Evolutionary conservation across 177 flowering plant species (phyloP).

Genomic region (Vitis hybrid): DNA sequence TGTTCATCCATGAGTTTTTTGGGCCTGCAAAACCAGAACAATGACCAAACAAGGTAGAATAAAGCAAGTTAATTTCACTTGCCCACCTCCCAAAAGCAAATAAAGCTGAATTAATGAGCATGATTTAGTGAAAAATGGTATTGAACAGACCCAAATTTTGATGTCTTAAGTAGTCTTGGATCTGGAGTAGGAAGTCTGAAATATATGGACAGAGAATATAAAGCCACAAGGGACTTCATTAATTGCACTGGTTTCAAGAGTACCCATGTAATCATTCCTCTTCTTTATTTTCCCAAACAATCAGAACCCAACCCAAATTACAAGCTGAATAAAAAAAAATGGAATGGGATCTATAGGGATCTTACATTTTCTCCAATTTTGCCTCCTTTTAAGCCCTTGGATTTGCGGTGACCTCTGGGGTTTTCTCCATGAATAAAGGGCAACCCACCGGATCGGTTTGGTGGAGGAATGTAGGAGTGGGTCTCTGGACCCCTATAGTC

Average conservation of each 20-base stretch:
- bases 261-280: too few relatives aligned
- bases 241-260: too few relatives aligned
- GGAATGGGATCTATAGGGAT: too few relatives aligned
- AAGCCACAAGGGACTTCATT: too few relatives aligned
- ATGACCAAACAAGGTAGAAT: not conserved
- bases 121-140: too few relatives aligned
- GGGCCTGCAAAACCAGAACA: constrained; percentile 15
- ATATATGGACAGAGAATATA: too few relatives aligned
- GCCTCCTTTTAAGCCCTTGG: constrained; percentile 11
- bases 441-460: constrained; percentile 28
- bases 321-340: not conserved
- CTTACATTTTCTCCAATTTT: constrained; percentile 11
- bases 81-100: too few relatives aligned
- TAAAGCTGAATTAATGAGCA: not conserved
- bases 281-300: not conserved
- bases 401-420: constrained; percentile 3
- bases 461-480: constrained; percentile 67
- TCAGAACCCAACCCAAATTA: not conserved
- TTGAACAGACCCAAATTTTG: too few relatives aligned
- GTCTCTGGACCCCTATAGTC: constrained; percentile 94
- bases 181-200: too few relatives aligned
- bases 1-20: constrained; percentile 18
- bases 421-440: constrained; percentile 24
- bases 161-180: too few relatives aligned
- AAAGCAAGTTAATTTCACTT: too few relatives aligned